These are phyloP conservation scores for Gentiana straminea DNA, from an alignment of 257 asterid species.

Conservation along the genomic window DNA sequence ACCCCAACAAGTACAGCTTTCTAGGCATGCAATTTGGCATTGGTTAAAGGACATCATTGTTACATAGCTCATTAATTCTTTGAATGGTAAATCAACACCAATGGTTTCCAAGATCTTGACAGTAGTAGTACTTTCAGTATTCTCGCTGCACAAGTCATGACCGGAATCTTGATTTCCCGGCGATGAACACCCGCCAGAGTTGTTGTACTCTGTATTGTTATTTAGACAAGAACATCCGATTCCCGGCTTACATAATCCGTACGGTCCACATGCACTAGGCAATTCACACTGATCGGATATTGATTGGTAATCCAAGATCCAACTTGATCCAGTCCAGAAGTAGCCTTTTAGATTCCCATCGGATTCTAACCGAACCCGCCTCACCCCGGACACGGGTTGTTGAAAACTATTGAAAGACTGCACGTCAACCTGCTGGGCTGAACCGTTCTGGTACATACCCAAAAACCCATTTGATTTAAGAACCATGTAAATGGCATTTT, in stretches of 20 bases:
- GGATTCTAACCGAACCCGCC: constrained; percentile 60
- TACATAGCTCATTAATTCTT: constrained; percentile 46
- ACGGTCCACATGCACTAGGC: constrained; percentile 68
- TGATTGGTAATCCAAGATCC: constrained; percentile 59
- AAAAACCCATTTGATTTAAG: constrained; percentile 55
- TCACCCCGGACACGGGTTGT: constrained; percentile 38
- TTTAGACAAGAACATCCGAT: constrained; percentile 62
- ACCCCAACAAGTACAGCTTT: constrained; percentile 82
- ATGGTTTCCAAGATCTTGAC: constrained; percentile 26
- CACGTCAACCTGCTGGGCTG: constrained; percentile 61
- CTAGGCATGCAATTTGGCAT: constrained; percentile 54
- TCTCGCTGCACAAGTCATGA: constrained; percentile 38
- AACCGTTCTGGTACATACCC: constrained; percentile 75
- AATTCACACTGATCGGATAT: constrained; percentile 61
- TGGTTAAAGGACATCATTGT: constrained; percentile 31
- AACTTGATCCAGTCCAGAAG: constrained; percentile 77
- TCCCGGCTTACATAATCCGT: constrained; percentile 60
- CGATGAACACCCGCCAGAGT: constrained; percentile 31
- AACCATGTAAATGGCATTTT: constrained; percentile 47
- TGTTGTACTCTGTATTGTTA: constrained; percentile 24
- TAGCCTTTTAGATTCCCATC: constrained; percentile 76
- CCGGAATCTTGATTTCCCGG: constrained; percentile 14
- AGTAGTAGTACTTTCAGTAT: constrained; percentile 14
- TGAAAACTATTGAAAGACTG: constrained; percentile 66
- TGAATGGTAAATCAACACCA: constrained; percentile 79